Conservation (phyloP, 2,329 filamentous ascomycete genomes). For the Capronia coronata region DNA sequence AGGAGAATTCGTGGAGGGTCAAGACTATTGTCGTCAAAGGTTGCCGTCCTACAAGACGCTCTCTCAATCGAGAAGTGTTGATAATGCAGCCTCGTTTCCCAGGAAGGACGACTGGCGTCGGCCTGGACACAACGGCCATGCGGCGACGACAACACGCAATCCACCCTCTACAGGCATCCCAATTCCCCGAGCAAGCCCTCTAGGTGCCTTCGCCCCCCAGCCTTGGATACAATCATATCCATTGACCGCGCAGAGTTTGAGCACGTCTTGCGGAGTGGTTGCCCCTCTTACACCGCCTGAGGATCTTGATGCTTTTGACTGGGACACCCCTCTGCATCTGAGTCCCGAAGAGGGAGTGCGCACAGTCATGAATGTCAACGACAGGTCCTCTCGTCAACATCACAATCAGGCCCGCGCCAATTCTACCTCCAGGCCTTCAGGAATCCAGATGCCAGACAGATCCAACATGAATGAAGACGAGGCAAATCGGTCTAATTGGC, state of each 20-base stretch:
- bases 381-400: neutral
- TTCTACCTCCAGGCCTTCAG: slow-evolving; percentile 16
- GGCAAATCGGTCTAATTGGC: slow-evolving; percentile 14
- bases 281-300: slow-evolving; percentile 25
- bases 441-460: slow-evolving; percentile 17
- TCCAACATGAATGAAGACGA: slow-evolving; percentile 12
- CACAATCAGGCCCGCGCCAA: slow-evolving; percentile 9
- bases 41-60: slow-evolving; percentile 2
- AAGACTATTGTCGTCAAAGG: neutral
- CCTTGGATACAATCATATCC: slow-evolving; percentile 10
- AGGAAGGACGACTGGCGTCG: neutral
- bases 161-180: neutral
- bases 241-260: slow-evolving; percentile 6
- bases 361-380: slow-evolving; percentile 8
- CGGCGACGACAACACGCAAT: neutral
- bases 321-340: slow-evolving; percentile 13
- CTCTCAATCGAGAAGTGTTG: slow-evolving; percentile 2
- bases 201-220: slow-evolving; percentile 6
- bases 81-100: neutral
- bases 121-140: neutral
- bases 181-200: neutral
- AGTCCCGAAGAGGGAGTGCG: slow-evolving; percentile 6
- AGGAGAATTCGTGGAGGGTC: neutral
- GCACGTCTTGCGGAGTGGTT: slow-evolving; percentile 13
- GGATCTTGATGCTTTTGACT: slow-evolving; percentile 31